These are phyloP conservation scores for Penstemon barbatus DNA, from an alignment of 257 asterid species.

Conservation along the genomic window DNA sequence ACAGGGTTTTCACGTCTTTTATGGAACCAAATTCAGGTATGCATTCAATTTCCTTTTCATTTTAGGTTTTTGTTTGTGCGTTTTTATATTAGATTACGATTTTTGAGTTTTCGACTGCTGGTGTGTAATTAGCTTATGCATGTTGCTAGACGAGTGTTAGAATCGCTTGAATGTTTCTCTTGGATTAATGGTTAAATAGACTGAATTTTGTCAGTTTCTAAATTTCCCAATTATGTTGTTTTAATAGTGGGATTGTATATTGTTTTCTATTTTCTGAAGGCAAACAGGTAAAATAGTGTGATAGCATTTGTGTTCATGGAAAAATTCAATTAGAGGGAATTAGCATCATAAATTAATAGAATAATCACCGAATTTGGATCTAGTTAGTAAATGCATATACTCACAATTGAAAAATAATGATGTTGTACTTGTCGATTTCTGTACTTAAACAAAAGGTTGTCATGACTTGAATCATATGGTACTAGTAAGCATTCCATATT, in stretches of 20 bases:
- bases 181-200: not conserved
- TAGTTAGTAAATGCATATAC: no score
- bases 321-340: not conserved
- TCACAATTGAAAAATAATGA: no score
- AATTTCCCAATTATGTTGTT: not conserved
- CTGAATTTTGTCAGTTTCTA: conserved; percentile 3
- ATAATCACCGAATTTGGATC: no score
- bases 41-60: not conserved
- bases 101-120: not conserved
- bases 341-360: no score
- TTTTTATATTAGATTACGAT: not conserved
- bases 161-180: conserved; percentile 26
- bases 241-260: not conserved
- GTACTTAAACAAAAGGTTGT: no score
- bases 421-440: no score
- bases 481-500: no score
- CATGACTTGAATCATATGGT: no score
- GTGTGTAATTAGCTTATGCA: conserved; percentile 31
- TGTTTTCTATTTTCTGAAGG: not conserved
- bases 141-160: conserved; percentile 28
- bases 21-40: conserved; percentile 53
- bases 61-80: not conserved
- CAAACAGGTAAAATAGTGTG: not conserved
- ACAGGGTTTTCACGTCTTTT: conserved; percentile 56
- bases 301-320: not conserved